Evolutionary conservation across 192 early-diverging fungal species (phyloP), one percentile per base, ranked within the genome.

Genomic region (Backusella tuberculispora): DNA sequence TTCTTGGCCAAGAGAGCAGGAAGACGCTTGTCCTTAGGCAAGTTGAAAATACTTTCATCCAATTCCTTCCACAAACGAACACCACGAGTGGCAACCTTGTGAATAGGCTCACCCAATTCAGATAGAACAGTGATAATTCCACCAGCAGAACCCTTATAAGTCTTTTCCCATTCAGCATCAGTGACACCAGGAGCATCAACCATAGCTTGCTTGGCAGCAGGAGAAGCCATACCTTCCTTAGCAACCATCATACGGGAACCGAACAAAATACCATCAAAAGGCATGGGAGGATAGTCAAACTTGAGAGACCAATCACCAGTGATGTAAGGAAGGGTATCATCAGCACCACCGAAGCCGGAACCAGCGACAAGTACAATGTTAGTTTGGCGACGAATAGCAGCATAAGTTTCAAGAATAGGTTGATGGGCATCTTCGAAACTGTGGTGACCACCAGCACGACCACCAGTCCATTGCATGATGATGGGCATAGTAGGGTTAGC

Each of bases 161-260:
- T 95, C 72, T 89, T 85, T 71, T 94, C 89, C 97, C 97, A 97
- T 47, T 92, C 86, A 17, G 85, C 64, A 71, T 99, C 94, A 5
- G 74, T 56, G 43, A 97, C 88, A 40, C 97, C 97, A 40, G 94
- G 87, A 6, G 95, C 88, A 40, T 85, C 86, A 8, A 91, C 95
- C 78, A 99, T 97, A 46, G 95, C 88, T 77, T 96, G 84, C 85
- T 97, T 99, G 60, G 92, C 94, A 4, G 82, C 90, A 1, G 77
- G 84, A 24, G 93, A 94, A 3, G 96, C 91, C 44, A 88, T 80
- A 50, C 89, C 90, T 82, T 99, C 96, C 78, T 94, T 92, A 60
- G 96, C 92, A 41, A 96, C 95, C 95, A 99, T 96, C 67, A 97
- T 88, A 71, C 94, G 93, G n/a, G 96, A 97, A n/a, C 94, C 97